These are phyloP conservation scores for Penicillium pancosmium DNA, from an alignment of 495 filamentous ascomycete genomes.

Conservation along the genomic window DNA sequence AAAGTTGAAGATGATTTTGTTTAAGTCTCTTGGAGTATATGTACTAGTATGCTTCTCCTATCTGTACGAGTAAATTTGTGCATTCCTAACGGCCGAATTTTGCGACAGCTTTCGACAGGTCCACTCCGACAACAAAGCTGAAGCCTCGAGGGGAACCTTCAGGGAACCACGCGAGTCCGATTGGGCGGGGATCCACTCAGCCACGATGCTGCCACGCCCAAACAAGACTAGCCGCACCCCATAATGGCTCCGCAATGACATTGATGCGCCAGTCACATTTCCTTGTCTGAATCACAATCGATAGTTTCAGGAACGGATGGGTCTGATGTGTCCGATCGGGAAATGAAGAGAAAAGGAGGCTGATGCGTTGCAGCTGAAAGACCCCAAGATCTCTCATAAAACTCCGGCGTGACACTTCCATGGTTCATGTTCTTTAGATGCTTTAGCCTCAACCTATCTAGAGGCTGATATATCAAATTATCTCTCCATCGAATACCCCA, in stretches of 20 bases:
- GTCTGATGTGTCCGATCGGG: conserved; percentile 10
- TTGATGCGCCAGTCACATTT: conserved; percentile 18
- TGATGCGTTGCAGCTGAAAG: conserved; percentile 1
- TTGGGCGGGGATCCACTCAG: conserved; percentile 10
- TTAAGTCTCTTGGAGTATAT: not conserved
- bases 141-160: not conserved
- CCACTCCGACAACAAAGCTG: not conserved
- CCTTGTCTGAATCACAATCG: conserved; percentile 16
- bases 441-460: too few species aligned
- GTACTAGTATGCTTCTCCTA: not conserved
- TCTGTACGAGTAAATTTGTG: not conserved
- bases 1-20: not conserved
- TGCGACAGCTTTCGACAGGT: not conserved
- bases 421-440: too few species aligned
- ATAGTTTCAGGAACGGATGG: conserved; percentile 28
- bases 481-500: not conserved
- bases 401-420: conserved; percentile 1
- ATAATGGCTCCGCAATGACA: not conserved
- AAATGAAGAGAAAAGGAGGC: conserved; percentile 21
- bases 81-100: not conserved
- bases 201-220: not conserved
- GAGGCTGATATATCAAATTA: not conserved
- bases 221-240: conserved; percentile 6
- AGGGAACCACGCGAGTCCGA: not conserved
- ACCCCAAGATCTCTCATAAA: conserved; percentile 3